Evolutionary conservation across 179 eudicot genomes (phyloP).

Genomic region (Silene noctiflora): DNA sequence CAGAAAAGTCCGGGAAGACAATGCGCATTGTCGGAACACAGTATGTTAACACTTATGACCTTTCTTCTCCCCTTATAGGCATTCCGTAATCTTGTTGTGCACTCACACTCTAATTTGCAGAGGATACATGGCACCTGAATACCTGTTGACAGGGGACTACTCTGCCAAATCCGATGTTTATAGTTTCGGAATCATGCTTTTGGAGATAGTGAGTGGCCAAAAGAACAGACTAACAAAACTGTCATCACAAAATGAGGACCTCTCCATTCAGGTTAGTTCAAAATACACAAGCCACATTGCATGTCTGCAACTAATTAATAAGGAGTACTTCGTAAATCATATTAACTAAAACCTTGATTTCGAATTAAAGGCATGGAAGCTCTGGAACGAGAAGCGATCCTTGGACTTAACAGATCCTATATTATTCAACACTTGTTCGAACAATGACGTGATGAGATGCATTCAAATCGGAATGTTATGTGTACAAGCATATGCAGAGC

Average conservation of each 20-base stretch:
- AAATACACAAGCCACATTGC: too few relatives aligned
- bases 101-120: too few relatives aligned
- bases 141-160: constrained; percentile 16
- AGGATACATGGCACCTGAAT: constrained; percentile 24
- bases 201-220: constrained; percentile 11
- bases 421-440: neutral
- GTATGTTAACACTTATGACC: too few relatives aligned
- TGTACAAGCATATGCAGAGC: constrained; percentile 13
- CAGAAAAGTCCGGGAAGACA: constrained; percentile 26
- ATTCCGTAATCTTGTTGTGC: too few relatives aligned
- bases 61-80: too few relatives aligned
- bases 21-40: constrained; percentile 27
- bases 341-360: too few relatives aligned
- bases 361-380: constrained; percentile 34
- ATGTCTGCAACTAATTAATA: too few relatives aligned
- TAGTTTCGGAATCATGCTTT: constrained; percentile 20
- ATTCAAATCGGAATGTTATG: constrained; percentile 26
- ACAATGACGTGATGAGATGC: constrained; percentile 21
- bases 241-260: neutral
- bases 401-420: constrained; percentile 8
- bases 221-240: neutral
- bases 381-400: constrained; percentile 22
- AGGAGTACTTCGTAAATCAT: too few relatives aligned
- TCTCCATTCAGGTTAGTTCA: neutral
- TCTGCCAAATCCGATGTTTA: constrained; percentile 21